Conservation (phyloP, 192 early-diverging fungal genomes). For the Piromyces sp. region DNA sequence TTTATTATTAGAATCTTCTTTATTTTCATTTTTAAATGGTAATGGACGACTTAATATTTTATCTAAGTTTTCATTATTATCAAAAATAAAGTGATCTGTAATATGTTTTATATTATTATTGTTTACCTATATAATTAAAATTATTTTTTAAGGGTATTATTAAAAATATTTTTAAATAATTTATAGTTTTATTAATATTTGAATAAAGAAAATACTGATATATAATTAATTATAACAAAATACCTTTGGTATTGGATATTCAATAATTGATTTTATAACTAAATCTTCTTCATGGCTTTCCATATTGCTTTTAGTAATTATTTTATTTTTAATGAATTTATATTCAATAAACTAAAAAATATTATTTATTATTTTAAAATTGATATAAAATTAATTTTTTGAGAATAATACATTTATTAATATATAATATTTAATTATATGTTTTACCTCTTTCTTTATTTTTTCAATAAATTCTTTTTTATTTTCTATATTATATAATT, state of each 20-base stretch:
- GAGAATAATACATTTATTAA: too few relatives aligned
- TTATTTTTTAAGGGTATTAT: too few relatives aligned
- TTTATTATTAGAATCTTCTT: background rate
- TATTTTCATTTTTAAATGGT: background rate
- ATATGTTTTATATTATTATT: background rate
- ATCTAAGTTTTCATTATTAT: background rate
- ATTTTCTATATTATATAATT: background rate
- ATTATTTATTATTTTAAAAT: background rate
- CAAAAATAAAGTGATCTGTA: background rate
- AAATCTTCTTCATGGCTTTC: background rate
- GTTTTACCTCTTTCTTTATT: background rate
- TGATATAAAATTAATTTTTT: too few relatives aligned
- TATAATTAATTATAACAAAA: too few relatives aligned
- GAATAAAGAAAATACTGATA: too few relatives aligned
- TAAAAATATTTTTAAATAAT: too few relatives aligned
- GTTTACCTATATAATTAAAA: background rate
- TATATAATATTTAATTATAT: too few relatives aligned
- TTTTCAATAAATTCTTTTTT: background rate
- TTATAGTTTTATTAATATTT: too few relatives aligned
- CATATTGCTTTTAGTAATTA: background rate
- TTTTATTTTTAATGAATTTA: background rate
- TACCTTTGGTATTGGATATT: background rate
- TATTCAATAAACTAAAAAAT: background rate
- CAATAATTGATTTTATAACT: background rate
- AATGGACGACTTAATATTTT: background rate